Evolutionary conservation across 2,329 filamentous ascomycete genomes (phyloP).

Genomic region (Sporothrix pallida): DNA sequence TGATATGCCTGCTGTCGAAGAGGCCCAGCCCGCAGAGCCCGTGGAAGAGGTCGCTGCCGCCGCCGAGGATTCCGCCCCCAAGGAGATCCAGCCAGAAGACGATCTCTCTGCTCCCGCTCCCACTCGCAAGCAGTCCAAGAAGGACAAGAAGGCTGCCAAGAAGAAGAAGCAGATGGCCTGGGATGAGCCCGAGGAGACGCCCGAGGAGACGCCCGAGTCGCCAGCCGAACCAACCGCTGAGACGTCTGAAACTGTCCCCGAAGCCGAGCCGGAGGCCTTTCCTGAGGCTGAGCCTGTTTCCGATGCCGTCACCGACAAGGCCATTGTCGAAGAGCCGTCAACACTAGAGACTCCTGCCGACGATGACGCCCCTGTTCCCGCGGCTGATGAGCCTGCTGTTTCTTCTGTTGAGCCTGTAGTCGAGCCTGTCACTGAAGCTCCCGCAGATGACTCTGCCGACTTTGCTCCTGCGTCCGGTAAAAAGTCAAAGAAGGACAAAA

Average conservation of each 20-base stretch:
- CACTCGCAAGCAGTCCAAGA: conserved; percentile 29
- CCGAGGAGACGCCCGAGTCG: not conserved
- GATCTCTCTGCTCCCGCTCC: not conserved
- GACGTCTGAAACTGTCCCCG: not conserved
- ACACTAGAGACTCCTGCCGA: not conserved
- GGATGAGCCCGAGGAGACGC: not conserved
- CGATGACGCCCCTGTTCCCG: not conserved
- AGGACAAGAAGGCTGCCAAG: conserved; percentile 30
- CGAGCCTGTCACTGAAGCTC: not conserved
- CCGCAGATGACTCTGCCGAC: not conserved
- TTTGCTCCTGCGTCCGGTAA: not conserved
- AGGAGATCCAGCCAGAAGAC: not conserved
- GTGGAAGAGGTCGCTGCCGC: not conserved
- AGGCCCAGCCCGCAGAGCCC: not conserved
- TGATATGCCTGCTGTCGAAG: not conserved
- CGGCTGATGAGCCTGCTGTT: not conserved
- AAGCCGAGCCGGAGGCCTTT: not conserved
- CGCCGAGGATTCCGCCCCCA: not conserved
- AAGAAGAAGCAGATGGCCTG: conserved; percentile 29
- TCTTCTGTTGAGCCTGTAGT: not conserved
- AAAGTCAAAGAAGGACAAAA: conserved; percentile 33
- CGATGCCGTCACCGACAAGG: not conserved
- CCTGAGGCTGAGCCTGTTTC: conserved; percentile 10
- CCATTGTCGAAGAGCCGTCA: not conserved
- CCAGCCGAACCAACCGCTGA: not conserved